phyloP scores from a whole-genome alignment of 2,329 filamentous ascomycete genomes.

The Pseudogymnoascus sp. region DNA sequence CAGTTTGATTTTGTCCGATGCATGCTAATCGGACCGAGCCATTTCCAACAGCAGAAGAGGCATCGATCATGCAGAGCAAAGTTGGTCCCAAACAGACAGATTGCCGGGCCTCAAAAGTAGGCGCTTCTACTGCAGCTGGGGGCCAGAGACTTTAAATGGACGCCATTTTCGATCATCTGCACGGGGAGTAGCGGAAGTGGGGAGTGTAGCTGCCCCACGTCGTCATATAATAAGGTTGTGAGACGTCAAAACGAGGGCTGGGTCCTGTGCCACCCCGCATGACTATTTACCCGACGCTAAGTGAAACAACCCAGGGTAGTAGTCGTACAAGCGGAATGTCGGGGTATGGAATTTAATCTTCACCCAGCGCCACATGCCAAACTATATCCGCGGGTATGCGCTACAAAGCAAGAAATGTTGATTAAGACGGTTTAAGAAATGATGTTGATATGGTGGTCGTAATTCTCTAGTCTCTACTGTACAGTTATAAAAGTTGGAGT shows the following conservation, averaged over 20 bases:
- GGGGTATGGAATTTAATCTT: background rate
- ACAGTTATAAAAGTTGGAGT: background rate
- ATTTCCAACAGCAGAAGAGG: background rate
- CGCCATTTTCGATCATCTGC: background rate
- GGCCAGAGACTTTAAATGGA: background rate
- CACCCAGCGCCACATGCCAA: background rate
- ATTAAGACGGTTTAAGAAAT: background rate
- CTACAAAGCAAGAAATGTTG: background rate
- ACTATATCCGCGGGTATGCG: background rate
- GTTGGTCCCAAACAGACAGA: background rate
- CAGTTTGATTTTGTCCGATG: background rate
- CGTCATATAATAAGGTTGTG: background rate
- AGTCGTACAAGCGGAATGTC: background rate
- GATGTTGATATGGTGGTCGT: background rate
- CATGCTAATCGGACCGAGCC: background rate
- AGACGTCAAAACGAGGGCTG: constrained; percentile 1
- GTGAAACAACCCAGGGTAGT: background rate
- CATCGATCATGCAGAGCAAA: background rate
- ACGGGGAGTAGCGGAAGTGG: background rate
- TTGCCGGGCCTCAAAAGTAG: background rate
- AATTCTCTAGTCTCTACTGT: background rate
- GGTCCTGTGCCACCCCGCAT: background rate
- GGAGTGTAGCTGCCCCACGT: background rate
- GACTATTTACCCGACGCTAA: background rate
- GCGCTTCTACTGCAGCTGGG: background rate